These are phyloP conservation scores for Teunomyces panamensis DNA, from an alignment of 805 yeast genomes.

Conservation along the genomic window DNA sequence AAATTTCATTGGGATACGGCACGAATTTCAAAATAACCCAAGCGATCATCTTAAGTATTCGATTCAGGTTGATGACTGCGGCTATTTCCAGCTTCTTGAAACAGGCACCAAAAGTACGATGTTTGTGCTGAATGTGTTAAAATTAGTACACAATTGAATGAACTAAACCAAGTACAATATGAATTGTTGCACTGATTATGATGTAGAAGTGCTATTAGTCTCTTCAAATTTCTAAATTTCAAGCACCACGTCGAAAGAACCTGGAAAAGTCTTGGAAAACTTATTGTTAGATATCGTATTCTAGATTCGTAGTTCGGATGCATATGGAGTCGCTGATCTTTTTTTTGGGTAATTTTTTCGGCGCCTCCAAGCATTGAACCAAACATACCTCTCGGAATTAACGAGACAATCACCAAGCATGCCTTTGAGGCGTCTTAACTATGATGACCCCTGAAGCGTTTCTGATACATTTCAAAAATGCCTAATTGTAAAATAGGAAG, in stretches of 20 bases:
- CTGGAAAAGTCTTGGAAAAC: neutral
- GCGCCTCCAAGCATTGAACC: neutral
- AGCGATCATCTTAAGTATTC: neutral
- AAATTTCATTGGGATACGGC: neutral
- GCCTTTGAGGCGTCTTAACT: neutral
- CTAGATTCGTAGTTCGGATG: neutral
- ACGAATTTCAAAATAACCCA: neutral
- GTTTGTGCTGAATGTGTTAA: neutral
- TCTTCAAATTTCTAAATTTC: neutral
- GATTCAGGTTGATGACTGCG: neutral
- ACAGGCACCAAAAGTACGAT: neutral
- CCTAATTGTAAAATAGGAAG: neutral
- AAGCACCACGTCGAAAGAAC: neutral
- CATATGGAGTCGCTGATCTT: neutral
- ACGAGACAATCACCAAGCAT: neutral
- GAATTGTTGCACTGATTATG: too few relatives aligned
- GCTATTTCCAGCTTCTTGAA: neutral
- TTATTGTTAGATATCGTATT: neutral
- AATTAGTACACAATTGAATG: neutral
- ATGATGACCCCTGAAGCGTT: neutral
- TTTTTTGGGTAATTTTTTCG: neutral
- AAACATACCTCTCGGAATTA: neutral
- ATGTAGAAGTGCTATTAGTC: too few relatives aligned
- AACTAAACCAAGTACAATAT: neutral
- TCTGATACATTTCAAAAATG: neutral